Evolutionary conservation across 495 filamentous ascomycete genomes (phyloP), one percentile per base, ranked within the genome.

Genomic region (Parathielavia hyrcaniae): DNA sequence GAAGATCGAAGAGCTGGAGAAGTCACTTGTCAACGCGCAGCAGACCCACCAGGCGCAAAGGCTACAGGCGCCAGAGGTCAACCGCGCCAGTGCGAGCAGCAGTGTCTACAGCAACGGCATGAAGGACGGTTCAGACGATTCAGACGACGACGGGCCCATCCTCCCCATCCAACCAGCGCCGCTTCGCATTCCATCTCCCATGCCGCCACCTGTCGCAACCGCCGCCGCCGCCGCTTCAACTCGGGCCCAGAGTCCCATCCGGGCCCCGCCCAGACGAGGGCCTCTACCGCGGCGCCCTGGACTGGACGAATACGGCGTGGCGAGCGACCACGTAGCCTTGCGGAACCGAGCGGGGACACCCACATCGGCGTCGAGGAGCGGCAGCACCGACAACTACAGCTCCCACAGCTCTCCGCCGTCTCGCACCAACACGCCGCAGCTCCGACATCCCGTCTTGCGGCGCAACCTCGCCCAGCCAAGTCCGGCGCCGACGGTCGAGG

Each of bases 1-100:
- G 71, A 71, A 66, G 54, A 72, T 77, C n/a, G 77, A 79, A 52
- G 70, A 74, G 49, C 52, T 72, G 2, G 74, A 70, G 49, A 67
- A 67, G 52, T 62, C 61, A 4, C 62, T 70, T 6, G 30, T 69
- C 38, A 51, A 40, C 11, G 64, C 64, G 23, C 64, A 69, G 52
- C 48, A 62, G 14, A 36, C 38, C 0, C 61, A 67, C 32, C 51
- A 57, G 10, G 13, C 49, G 17, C 47, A 34, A 12, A 51, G 50
- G 19, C 14, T 32, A 10, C 40, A 41, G 19, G 38, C 12, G 0
- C 23, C 53, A 11, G 23, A 56, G 16, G 30, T 22, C 30, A 39
- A 32, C 12, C 53, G 60, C 23, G 32, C 17, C 13, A 69, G 66
- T 55, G 50, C 56, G 12, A 62, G 41, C 50, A 70, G 65, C 62